A percentile compares a stretch with the other conserved stretches of the same genome.
phyloP scores from a whole-genome alignment of 495 filamentous ascomycete species.

The Trichoderma parareesei region DNA sequence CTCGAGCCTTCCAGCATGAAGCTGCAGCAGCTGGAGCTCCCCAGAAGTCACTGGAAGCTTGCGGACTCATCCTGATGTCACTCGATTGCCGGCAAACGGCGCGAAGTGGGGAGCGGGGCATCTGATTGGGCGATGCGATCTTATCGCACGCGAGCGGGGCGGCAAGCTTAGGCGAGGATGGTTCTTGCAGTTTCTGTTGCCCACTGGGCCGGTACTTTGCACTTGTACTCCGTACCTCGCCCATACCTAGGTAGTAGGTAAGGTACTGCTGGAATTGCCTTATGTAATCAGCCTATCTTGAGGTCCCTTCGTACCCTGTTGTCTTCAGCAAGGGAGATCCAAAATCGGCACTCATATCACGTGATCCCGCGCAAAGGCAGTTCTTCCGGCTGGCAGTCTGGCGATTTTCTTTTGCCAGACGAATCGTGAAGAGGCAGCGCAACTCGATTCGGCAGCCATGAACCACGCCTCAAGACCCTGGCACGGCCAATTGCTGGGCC shows the following conservation, averaged over 20 bases:
- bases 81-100: background rate
- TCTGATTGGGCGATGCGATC: background rate
- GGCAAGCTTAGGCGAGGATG: background rate
- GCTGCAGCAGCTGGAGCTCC: background rate
- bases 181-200: no score
- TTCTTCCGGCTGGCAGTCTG: background rate
- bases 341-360: background rate
- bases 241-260: no score
- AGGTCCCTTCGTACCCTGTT: no score
- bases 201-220: no score
- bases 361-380: background rate
- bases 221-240: background rate
- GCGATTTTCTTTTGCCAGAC: background rate
- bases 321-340: no score
- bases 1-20: background rate
- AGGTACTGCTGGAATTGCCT: no score
- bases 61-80: slow-evolving; percentile 8
- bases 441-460: background rate
- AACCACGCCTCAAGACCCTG: background rate
- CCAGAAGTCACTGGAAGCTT: slow-evolving; percentile 10
- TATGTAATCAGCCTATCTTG: no score
- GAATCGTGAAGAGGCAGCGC: background rate
- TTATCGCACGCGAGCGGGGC: background rate
- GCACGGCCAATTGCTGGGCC: slow-evolving; percentile 3
- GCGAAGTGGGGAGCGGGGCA: background rate